Evolutionary conservation across 768 basidiomycete genomes (phyloP).

Genomic region (Calocera viscosa): DNA sequence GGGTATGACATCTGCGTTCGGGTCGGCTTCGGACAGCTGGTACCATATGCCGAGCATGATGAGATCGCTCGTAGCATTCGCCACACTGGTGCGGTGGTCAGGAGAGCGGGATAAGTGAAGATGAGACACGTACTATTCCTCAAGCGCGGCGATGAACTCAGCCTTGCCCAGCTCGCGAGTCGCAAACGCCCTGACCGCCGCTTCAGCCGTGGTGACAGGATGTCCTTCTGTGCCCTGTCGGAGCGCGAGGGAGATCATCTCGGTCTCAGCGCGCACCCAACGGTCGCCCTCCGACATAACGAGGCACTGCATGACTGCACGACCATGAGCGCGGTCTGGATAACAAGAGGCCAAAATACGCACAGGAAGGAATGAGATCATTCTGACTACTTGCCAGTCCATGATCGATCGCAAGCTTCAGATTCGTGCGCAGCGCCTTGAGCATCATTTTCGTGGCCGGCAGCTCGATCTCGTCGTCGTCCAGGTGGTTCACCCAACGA

Average conservation of each 20-base stretch:
- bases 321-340: not conserved
- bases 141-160: conserved; percentile 63
- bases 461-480: conserved; percentile 58
- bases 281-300: conserved; percentile 94
- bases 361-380: conserved; percentile 69
- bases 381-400: conserved; percentile 69
- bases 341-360: not conserved
- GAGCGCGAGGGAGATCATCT: conserved; percentile 56
- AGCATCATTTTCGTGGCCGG: conserved; percentile 56
- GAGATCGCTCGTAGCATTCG: conserved; percentile 80
- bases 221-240: conserved; percentile 51
- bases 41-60: conserved; percentile 72
- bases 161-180: conserved; percentile 74
- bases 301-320: conserved; percentile 62
- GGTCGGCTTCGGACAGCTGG: not conserved
- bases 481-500: conserved; percentile 78
- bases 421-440: conserved; percentile 74
- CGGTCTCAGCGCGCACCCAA: conserved; percentile 67
- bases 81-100: conserved; percentile 41
- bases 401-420: conserved; percentile 86
- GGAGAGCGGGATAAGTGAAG: not conserved
- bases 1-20: conserved; percentile 29
- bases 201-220: conserved; percentile 63
- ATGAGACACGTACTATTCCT: conserved; percentile 62
- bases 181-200: conserved; percentile 73